Base-by-base conservation (phyloP, 2,329 filamentous ascomycete species). In the Talaromyces sp. region DNA sequence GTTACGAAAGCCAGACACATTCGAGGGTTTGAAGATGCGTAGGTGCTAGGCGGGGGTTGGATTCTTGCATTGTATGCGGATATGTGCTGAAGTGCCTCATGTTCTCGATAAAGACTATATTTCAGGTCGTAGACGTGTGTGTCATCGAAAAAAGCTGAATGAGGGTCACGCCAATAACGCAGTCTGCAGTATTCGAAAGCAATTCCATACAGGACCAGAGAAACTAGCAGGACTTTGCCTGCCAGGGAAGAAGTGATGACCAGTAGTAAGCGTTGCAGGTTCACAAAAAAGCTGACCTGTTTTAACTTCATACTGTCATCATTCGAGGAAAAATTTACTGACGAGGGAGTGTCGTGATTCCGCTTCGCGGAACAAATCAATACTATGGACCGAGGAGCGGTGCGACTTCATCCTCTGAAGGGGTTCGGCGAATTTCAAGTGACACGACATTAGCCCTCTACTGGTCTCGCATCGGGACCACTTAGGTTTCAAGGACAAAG, bases 71-170 rank as follows among this genome's bases (percentile, higher is more conserved):
- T 73, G 37, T 71, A 68, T 16, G 39, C 24, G 0, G 70, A 67
- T 37, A 72, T 69, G 33, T 69, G 69, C 31, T 71, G 70, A 9
- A 57, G 58, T 7, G 68, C 69, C 54, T 73, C 66, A 19, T 65
- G 70, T 59, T 73, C 72, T 5, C 72, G 69, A 22, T 57, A 60
- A n/a, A 73, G 68, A 60, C 71, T 73, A 54, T 73, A 73, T 56
- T 70, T 68, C 35, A 69, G 62, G 43, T 73, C 69, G 64, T 72
- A 73, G 9, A 73, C 72, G 50, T 70, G 47, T 31, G 60, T 37
- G 27, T 70, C 69, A 16, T 70, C 57, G 64, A 73, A 73, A 50
- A 73, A 73, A 3, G 71, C 71, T 3, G 71, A 74, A 65, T 74
- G 71, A 39, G 70, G 70, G 19, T 74, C 70, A 2, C 71, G 69